Percentiles rank a stretch among this genome's conserved stretches.
Conservation (phyloP, 345 rosid species). For the Hibiscus mutabilis region DNA sequence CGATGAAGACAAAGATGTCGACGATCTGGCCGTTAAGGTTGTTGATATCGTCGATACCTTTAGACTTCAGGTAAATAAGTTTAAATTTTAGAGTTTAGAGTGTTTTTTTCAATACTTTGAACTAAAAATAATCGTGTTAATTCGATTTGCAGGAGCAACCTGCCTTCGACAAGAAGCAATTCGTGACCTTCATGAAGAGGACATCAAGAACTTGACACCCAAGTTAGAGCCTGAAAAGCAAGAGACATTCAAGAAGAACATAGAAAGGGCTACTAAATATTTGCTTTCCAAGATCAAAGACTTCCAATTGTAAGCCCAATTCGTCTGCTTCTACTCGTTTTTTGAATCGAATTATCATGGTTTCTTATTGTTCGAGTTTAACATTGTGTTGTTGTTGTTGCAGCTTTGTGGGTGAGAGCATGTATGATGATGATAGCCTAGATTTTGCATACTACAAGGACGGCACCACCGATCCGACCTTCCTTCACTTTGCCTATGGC, state of each 20-base stretch:
- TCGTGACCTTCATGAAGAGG: conserved; percentile 52
- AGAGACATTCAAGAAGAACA: conserved; percentile 58
- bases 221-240: conserved; percentile 53
- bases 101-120: no score
- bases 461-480: conserved; percentile 75
- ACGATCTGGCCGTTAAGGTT: conserved; percentile 70
- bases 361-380: background rate
- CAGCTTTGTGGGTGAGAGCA: conserved; percentile 94
- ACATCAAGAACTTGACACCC: conserved; percentile 53
- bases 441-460: conserved; percentile 87
- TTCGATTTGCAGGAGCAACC: conserved; percentile 71
- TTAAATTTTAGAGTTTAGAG: no score
- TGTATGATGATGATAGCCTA: conserved; percentile 59
- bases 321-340: background rate
- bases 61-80: conserved; percentile 88
- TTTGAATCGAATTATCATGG: background rate
- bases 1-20: conserved; percentile 71
- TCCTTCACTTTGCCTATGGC: conserved; percentile 60
- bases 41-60: conserved; percentile 91
- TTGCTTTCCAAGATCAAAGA: conserved; percentile 65
- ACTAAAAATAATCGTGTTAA: no score
- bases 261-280: conserved; percentile 78
- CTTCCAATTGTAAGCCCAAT: conserved; percentile 58
- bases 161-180: conserved; percentile 71
- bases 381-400: background rate